These are phyloP conservation scores for Trichosporon sp. DNA, from an alignment of 1,284 basidiomycete genomes.

Conservation along the genomic window DNA sequence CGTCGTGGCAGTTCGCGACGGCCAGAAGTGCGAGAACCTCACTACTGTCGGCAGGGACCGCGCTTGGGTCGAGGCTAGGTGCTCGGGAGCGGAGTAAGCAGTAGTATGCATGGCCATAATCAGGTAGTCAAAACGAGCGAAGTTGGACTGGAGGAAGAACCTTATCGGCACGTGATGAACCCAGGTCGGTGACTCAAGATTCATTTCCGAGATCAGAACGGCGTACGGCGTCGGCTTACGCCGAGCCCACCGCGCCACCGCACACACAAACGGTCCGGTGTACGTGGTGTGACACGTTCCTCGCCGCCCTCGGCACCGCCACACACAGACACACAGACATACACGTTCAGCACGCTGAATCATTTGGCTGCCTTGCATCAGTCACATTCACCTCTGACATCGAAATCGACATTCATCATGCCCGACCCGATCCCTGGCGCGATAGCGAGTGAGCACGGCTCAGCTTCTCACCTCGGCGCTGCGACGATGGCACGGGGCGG, in stretches of 20 bases:
- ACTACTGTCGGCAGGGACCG: slow-evolving; percentile 77
- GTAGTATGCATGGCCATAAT: background rate
- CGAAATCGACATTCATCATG: background rate
- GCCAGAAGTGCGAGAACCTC: slow-evolving; percentile 69
- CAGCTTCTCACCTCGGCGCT: slow-evolving; percentile 40
- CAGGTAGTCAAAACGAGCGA: background rate
- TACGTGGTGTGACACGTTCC: background rate
- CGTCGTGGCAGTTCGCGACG: slow-evolving; percentile 71
- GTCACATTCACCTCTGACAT: background rate
- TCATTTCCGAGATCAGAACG: background rate
- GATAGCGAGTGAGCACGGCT: slow-evolving; percentile 35
- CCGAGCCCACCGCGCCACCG: slow-evolving; percentile 2
- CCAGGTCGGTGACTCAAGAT: slow-evolving; percentile 1
- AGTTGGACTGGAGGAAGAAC: background rate
- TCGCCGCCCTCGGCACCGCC: background rate
- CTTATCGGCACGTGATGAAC: too few species aligned
- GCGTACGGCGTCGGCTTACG: background rate
- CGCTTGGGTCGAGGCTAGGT: slow-evolving; percentile 74
- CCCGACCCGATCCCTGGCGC: slow-evolving; percentile 31
- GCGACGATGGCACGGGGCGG: slow-evolving; percentile 38
- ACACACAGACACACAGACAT: too few species aligned
- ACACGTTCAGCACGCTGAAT: background rate
- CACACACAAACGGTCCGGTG: background rate
- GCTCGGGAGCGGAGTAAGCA: slow-evolving; percentile 61
- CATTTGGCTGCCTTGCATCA: background rate